A percentile compares a stretch with the other conserved stretches of the same genome.
Conservation (phyloP, 306 rosid species). For the Vigna angularis region DNA sequence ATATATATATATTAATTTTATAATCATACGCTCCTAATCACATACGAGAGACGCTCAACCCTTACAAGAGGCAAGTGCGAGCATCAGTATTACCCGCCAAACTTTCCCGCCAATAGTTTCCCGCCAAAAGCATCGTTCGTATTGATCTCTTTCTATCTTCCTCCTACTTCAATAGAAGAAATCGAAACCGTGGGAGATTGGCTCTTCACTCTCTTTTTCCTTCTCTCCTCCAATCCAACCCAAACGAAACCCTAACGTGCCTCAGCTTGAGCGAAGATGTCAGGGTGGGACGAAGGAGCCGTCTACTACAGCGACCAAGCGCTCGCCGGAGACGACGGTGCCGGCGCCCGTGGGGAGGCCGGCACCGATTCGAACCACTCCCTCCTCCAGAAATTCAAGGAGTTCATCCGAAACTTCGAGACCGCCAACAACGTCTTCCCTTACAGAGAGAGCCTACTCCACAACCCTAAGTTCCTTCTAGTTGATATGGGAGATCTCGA, state of each 20-base stretch:
- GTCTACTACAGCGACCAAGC: conserved; percentile 96
- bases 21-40: too few relatives aligned
- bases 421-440: conserved; percentile 72
- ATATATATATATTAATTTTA: too few relatives aligned
- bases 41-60: too few relatives aligned
- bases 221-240: not conserved
- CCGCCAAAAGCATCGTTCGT: conserved; percentile 38
- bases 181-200: too few relatives aligned
- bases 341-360: conserved; percentile 50
- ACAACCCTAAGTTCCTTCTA: conserved; percentile 67
- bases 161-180: not conserved
- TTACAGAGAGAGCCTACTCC: conserved; percentile 83
- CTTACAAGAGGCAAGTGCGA: not conserved
- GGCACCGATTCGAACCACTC: conserved; percentile 68
- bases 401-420: conserved; percentile 90
- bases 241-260: conserved; percentile 34
- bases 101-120: conserved; percentile 39
- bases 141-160: not conserved
- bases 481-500: conserved; percentile 79
- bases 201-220: not conserved
- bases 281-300: conserved; percentile 99
- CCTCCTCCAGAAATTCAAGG: conserved; percentile 83
- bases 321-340: conserved; percentile 73
- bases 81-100: not conserved
- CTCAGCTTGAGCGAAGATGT: conserved; percentile 54